Conservation (phyloP, 2,329 filamentous ascomycete species). For the Fonsecaea nubica region DNA sequence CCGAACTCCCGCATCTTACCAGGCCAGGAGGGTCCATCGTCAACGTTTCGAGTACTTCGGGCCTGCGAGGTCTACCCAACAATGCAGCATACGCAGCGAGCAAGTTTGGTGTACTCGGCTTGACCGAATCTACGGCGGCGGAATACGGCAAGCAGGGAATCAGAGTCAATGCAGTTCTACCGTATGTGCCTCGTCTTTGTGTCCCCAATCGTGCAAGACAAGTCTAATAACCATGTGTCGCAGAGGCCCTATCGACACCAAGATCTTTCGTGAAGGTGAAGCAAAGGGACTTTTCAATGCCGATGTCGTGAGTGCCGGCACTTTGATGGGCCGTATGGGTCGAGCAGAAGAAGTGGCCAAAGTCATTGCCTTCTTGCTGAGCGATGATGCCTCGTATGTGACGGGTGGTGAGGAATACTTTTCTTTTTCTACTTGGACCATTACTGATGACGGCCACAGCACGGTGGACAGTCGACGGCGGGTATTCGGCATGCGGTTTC, state of each 20-base stretch:
- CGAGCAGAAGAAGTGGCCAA: conserved; percentile 47
- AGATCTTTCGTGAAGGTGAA: conserved; percentile 30
- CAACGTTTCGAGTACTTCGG: conserved; percentile 52
- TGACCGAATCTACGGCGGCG: conserved; percentile 50
- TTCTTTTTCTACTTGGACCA: neutral
- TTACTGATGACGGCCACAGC: conserved; percentile 13
- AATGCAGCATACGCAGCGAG: conserved; percentile 52
- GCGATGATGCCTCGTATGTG: conserved; percentile 55
- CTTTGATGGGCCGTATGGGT: conserved; percentile 31
- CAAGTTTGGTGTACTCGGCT: conserved; percentile 54
- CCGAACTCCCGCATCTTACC: conserved; percentile 51
- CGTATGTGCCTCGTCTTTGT: conserved; percentile 38
- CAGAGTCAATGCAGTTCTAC: conserved; percentile 47
- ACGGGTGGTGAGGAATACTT: conserved; percentile 47
- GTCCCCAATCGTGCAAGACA: neutral
- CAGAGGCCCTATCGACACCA: conserved; percentile 29
- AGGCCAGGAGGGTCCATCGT: conserved; percentile 48
- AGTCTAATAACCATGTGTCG: neutral
- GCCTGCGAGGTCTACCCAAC: conserved; percentile 44
- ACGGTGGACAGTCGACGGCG: conserved; percentile 30
- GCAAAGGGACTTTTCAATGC: conserved; percentile 25
- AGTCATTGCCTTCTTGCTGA: conserved; percentile 55
- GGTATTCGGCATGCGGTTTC: conserved; percentile 29
- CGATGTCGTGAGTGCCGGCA: conserved; percentile 22
- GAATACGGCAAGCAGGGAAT: conserved; percentile 45